A percentile compares a stretch with the other conserved stretches of the same genome.
Conservation (phyloP, 495 filamentous ascomycete genomes). For the Hyaloscypha hepaticicola region DNA sequence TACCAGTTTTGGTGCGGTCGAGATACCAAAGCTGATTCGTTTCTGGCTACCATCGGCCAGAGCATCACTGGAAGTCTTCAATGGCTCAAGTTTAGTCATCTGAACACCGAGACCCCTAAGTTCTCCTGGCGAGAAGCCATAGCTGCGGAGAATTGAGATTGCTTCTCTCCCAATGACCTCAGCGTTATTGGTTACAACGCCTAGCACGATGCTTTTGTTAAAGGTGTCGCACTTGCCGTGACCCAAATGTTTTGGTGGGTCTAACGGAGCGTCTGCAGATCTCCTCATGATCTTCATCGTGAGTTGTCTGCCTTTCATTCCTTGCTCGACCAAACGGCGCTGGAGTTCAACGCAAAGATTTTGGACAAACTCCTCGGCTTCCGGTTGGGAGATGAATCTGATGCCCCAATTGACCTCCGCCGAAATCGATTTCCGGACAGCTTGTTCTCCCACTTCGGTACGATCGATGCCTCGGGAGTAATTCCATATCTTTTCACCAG, state of each 20-base stretch:
- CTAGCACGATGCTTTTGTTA: slow-evolving; percentile 81
- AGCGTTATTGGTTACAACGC: slow-evolving; percentile 73
- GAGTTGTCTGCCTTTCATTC: slow-evolving; percentile 81
- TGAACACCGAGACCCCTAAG: slow-evolving; percentile 86
- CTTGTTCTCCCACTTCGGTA: slow-evolving; percentile 80
- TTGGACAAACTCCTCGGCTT: slow-evolving; percentile 86
- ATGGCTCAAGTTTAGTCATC: slow-evolving; percentile 84
- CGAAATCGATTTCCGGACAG: slow-evolving; percentile 81
- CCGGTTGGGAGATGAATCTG: slow-evolving; percentile 82
- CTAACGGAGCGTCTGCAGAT: slow-evolving; percentile 80
- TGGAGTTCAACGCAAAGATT: slow-evolving; percentile 82
- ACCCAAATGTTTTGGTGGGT: slow-evolving; percentile 91
- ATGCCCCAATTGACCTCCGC: slow-evolving; percentile 99
- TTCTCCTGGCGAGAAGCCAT: slow-evolving; percentile 84
- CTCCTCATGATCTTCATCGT: slow-evolving; percentile 93
- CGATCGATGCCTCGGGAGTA: slow-evolving; percentile 88
- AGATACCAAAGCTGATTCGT: slow-evolving; percentile 27
- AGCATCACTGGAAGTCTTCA: slow-evolving; percentile 47
- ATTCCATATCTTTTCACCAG: slow-evolving; percentile 87
- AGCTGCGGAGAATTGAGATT: slow-evolving; percentile 76
- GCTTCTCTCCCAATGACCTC: slow-evolving; percentile 75
- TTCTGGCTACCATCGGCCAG: slow-evolving; percentile 59
- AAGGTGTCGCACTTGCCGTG: slow-evolving; percentile 93
- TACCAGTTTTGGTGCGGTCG: slow-evolving; percentile 12
- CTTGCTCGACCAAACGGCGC: slow-evolving; percentile 73